Evolutionary conservation across 2,329 filamentous ascomycete species (phyloP), one percentile per base, ranked within the genome.

Genomic region (Aspergillus ruber): DNA sequence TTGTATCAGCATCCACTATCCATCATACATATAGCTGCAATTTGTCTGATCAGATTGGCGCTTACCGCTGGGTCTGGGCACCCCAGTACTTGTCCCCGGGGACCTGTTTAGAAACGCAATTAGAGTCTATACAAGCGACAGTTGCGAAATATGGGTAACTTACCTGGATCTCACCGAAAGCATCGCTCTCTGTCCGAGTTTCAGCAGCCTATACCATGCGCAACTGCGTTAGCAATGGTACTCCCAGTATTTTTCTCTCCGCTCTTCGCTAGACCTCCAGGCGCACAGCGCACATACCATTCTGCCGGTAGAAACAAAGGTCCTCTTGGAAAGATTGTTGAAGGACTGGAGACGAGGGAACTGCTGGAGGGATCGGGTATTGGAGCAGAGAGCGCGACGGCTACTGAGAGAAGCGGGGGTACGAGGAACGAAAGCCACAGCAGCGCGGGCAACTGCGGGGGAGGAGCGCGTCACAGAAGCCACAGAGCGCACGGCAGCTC

Each of bases 31-130:
- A 36, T 36, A 36, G 17, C n/a, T 15, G 33, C 6, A 36, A 17
- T 5, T 36, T 36, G 17, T 36, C 33, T 4, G 33, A 36, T 39
- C 9, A 8, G 35, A 25, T 50, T 35, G 35, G 48, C 25, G 44
- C 67, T 65, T 72, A 74, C 70, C 91, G 85, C 80, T 96, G 86
- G 46, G 91, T 96, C 80, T 96, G 91, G 52, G 91, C 91, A 66
- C 93, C 93, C 91, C 93, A 98, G 81, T 98, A 98, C 78, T 86
- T 91, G 82, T 95, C 89, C 56, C 80, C 80, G 38, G 86, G 81
- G 60, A 97, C 90, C 77, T 73, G 52, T 42, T 35, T 29, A 29
- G 36, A 29, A 32, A 39, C 42, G 17, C 25, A 17, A 41, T 61
- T 47, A 62, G 54, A 42, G 47, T 27, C 18, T 50, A 25, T 44